Evolutionary conservation across 2,329 filamentous ascomycete species (phyloP), one percentile per base, ranked within the genome.

Genomic region (Hymenoscyphus linearis): DNA sequence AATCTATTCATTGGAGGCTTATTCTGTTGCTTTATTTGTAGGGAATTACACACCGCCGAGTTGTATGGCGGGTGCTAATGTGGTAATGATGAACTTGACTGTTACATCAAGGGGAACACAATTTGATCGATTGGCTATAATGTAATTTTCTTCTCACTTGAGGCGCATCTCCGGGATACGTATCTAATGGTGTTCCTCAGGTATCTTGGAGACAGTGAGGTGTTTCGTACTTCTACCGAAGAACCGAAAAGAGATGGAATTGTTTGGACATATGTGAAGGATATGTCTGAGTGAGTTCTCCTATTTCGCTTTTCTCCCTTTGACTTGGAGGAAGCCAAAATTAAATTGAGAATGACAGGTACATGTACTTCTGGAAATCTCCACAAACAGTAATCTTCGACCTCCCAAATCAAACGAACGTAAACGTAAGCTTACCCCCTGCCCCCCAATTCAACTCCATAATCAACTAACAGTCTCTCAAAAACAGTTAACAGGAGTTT

Each of bases 221-320:
- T 95, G n/a, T 93, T 88, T 78, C 80, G 90, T n/a, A 92, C 89
- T 1, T 91, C 88, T 7, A 93, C 90, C 1, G 88, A 89, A 1
- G 88, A 93, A 75, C 89, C 90, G 0, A 89, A 83, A 0, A 65
- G 76, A 9, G 79, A 79, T 9, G 89, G 89, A 4, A 91, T 93
- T 65, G 76, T 81, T 40, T 93, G 88, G 88, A 85, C 82, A 0
- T 90, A 89, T 70, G 77, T 85, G 61, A 93, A 93, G 73, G 89
- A 93, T 71, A 85, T 91, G 83, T 89, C 86, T 2, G 78, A 82
- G 58, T 92, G 85, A 58, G 59, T 62, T 14, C 10, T 22, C 13
- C 18, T 7, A 12, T 27, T 27, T 47, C 36, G 7, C 7, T 44
- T n/a, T n/a, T n/a, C n/a, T n/a, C n/a, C n/a, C n/a, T n/a, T n/a